Conservation (phyloP, 1,284 basidiomycete genomes). For the Abortiporus biennis region DNA sequence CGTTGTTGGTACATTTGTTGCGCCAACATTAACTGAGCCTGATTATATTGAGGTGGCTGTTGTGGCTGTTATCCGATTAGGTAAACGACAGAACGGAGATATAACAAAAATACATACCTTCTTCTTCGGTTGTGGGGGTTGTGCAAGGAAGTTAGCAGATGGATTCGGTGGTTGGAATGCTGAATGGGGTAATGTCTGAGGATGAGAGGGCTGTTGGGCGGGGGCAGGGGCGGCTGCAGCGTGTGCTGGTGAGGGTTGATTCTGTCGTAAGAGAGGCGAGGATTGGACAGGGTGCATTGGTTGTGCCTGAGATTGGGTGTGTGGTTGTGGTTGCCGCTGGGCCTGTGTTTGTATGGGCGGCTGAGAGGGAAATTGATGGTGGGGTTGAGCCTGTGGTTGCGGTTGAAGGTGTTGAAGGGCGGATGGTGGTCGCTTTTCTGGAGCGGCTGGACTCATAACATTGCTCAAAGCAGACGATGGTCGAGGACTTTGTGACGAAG, state of each 20-base stretch:
- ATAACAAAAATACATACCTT: too few species aligned
- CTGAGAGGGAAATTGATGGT: conserved; percentile 1
- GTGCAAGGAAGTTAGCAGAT: too few species aligned
- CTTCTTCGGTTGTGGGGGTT: too few species aligned
- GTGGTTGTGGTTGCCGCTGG: conserved; percentile 3
- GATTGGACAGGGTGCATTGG: conserved; percentile 20
- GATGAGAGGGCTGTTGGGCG: too few species aligned
- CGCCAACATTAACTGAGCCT: too few species aligned
- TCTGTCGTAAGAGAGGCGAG: conserved; percentile 19
- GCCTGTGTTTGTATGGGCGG: neutral
- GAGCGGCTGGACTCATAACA: conserved; percentile 4
- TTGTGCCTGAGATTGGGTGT: conserved; percentile 5
- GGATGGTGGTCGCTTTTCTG: conserved; percentile 10
- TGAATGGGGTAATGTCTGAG: too few species aligned
- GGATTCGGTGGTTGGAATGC: conserved; percentile 2
- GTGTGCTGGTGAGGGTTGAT: conserved; percentile 6
- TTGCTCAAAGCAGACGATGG: conserved; percentile 8
- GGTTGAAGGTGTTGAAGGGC: conserved; percentile 4
- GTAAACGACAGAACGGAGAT: too few species aligned
- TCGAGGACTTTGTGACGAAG: conserved; percentile 7
- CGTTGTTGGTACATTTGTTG: too few species aligned
- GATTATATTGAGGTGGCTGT: too few species aligned
- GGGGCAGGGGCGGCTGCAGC: neutral
- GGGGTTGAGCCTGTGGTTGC: neutral
- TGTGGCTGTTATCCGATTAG: too few species aligned